phyloP scores from a whole-genome alignment of 768 basidiomycete species.

The Auricularia sp. region DNA sequence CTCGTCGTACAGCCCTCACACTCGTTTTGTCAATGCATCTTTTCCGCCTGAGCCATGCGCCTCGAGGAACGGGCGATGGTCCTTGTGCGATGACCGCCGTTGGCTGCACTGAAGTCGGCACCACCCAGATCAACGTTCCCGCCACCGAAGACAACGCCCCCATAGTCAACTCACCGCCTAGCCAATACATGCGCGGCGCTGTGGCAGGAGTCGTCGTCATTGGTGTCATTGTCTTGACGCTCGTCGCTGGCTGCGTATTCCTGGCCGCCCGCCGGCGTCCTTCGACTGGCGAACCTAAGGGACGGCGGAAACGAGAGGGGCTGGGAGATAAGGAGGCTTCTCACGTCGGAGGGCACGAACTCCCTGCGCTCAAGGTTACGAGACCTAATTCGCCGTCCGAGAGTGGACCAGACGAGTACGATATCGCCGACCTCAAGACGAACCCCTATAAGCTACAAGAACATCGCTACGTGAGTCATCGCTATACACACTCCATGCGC shows the following conservation, averaged over 20 bases:
- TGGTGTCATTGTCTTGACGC: background rate
- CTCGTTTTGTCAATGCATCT: background rate
- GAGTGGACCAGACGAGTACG: background rate
- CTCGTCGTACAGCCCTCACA: background rate
- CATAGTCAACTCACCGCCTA: background rate
- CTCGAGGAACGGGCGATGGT: background rate
- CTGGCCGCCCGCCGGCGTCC: background rate
- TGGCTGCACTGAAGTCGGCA: conserved; percentile 1
- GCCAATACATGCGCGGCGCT: background rate
- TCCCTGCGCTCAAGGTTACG: background rate
- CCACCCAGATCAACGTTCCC: background rate
- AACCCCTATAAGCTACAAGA: background rate
- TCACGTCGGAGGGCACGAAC: background rate
- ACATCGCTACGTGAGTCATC: background rate
- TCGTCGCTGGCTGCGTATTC: background rate
- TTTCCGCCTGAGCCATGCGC: background rate
- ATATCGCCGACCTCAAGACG: background rate
- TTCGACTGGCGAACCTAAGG: background rate
- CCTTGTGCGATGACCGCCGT: background rate
- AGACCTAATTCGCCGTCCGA: background rate
- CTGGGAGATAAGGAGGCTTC: too few species aligned
- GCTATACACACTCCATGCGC: background rate
- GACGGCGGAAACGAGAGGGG: background rate
- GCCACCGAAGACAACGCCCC: background rate
- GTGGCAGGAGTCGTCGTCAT: background rate